These are phyloP conservation scores for Hysterium pulicare DNA, from an alignment of 2,329 filamentous ascomycete genomes.

Conservation along the genomic window DNA sequence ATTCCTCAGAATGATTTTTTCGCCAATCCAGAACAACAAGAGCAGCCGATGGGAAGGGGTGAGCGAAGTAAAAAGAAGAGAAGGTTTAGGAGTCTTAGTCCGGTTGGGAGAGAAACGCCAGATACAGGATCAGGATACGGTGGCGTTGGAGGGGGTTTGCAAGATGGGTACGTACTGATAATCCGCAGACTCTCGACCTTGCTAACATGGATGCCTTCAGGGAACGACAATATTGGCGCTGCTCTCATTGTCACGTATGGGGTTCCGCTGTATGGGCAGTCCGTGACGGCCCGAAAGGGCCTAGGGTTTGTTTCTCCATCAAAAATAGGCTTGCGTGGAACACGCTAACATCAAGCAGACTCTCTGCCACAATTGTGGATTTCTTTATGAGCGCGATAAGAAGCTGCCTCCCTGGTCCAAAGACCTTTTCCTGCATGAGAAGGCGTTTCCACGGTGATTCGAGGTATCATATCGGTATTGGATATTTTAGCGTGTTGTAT, in stretches of 20 bases:
- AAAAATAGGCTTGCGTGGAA: background rate
- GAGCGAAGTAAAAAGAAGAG: conserved; percentile 95
- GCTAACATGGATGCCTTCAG: conserved; percentile 28
- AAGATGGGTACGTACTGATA: conserved; percentile 36
- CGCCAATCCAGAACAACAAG: conserved; percentile 50
- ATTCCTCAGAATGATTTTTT: conserved; percentile 63
- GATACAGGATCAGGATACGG: conserved; percentile 68
- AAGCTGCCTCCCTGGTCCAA: conserved; percentile 75
- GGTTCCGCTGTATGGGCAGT: conserved; percentile 93
- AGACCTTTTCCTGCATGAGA: conserved; percentile 58
- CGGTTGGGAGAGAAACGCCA: conserved; percentile 76
- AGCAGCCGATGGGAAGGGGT: conserved; percentile 86
- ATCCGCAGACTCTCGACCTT: background rate
- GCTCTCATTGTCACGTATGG: conserved; percentile 81
- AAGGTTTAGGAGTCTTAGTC: conserved; percentile 83
- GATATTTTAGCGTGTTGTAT: background rate
- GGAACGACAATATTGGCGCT: conserved; percentile 83
- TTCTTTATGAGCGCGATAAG: conserved; percentile 82
- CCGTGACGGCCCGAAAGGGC: conserved; percentile 80
- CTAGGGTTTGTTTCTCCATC: conserved; percentile 61
- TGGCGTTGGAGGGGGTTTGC: conserved; percentile 59
- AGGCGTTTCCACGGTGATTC: conserved; percentile 14
- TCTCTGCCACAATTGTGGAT: conserved; percentile 89
- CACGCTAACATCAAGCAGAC: conserved; percentile 51
- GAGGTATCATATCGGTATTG: background rate